Percentiles rank a stretch among this genome's conserved stretches.
Conservation (phyloP, 2,329 filamentous ascomycete genomes). For the Hypocreales sp. region DNA sequence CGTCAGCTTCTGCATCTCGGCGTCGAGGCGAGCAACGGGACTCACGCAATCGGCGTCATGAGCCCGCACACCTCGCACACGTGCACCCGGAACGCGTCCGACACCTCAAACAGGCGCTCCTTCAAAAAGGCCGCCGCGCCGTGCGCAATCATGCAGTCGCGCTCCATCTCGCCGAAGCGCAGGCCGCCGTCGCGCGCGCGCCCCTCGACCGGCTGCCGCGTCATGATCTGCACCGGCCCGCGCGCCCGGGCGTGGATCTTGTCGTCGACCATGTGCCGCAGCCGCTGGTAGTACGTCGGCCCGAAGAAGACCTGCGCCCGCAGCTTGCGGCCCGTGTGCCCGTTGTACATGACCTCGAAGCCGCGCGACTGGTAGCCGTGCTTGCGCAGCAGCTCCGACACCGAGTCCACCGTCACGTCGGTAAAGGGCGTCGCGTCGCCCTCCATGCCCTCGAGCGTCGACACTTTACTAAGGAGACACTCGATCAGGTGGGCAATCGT, state of each 20-base stretch:
- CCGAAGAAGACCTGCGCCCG: conserved; percentile 92
- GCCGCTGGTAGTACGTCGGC: conserved; percentile 95
- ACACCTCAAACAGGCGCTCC: conserved; percentile 92
- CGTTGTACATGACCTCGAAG: conserved; percentile 98
- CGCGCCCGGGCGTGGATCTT: conserved; percentile 99
- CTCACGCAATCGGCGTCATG: conserved; percentile 98
- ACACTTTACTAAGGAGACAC: conserved; percentile 92
- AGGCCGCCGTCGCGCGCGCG: conserved; percentile 94
- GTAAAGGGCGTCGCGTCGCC: conserved; percentile 97
- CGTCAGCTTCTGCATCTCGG: not conserved
- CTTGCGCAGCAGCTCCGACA: conserved; percentile 72
- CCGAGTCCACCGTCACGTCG: conserved; percentile 87
- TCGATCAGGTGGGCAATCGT: conserved; percentile 99
- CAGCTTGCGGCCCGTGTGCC: conserved; percentile 88
- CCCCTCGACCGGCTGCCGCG: conserved; percentile 93
- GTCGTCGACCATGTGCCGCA: conserved; percentile 99
- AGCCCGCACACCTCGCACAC: conserved; percentile 97
- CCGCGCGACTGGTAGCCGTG: conserved; percentile 94
- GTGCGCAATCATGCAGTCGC: conserved; percentile 99
- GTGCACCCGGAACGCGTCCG: conserved; percentile 93
- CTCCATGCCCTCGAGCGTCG: conserved; percentile 82
- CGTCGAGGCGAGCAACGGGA: conserved; percentile 12
- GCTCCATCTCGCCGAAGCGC: conserved; percentile 99
- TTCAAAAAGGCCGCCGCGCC: conserved; percentile 94
- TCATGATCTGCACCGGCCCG: conserved; percentile 93